Percentiles rank a stretch among this genome's conserved stretches.
phyloP scores from a whole-genome alignment of 805 yeast genomes.

The Candida montana region DNA sequence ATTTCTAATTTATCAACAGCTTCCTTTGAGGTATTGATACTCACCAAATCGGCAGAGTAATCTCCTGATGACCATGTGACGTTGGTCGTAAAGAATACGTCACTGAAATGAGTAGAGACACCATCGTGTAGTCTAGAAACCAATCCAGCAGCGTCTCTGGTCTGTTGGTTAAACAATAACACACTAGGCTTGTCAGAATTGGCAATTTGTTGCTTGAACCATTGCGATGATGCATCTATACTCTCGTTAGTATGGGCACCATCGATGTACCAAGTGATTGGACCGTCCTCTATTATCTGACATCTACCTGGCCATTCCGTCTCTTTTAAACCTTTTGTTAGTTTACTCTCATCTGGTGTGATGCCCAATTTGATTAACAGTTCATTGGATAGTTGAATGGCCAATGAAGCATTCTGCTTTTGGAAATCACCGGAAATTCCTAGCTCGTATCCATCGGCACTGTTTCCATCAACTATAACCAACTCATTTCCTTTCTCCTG shows the following conservation, averaged over 20 bases:
- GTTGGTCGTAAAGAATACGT: conserved; percentile 83
- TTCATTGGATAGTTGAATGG: conserved; percentile 60
- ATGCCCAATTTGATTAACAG: conserved; percentile 52
- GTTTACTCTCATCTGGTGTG: conserved; percentile 20
- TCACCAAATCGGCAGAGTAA: conserved; percentile 77
- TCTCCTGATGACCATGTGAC: conserved; percentile 83
- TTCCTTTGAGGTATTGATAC: conserved; percentile 76
- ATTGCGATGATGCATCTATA: conserved; percentile 69
- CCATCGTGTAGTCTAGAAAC: conserved; percentile 47
- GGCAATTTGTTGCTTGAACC: conserved; percentile 56
- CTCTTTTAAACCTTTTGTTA: conserved; percentile 49
- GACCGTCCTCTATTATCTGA: conserved; percentile 51
- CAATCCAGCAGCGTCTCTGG: conserved; percentile 72
- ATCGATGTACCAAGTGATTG: conserved; percentile 77
- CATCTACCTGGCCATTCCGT: conserved; percentile 97
- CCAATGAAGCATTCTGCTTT: conserved; percentile 79
- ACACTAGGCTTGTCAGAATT: conserved; percentile 33
- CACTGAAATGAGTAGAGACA: conserved; percentile 52
- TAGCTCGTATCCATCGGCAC: conserved; percentile 34
- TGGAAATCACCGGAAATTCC: conserved; percentile 88
- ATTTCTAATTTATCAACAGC: conserved; percentile 75
- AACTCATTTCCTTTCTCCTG: conserved; percentile 51
- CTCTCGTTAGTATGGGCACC: conserved; percentile 97
- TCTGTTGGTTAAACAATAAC: conserved; percentile 89
- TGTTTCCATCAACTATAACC: conserved; percentile 40